phyloP scores from a whole-genome alignment of 192 early-diverging fungal species.

The Pilaira anomala region DNA sequence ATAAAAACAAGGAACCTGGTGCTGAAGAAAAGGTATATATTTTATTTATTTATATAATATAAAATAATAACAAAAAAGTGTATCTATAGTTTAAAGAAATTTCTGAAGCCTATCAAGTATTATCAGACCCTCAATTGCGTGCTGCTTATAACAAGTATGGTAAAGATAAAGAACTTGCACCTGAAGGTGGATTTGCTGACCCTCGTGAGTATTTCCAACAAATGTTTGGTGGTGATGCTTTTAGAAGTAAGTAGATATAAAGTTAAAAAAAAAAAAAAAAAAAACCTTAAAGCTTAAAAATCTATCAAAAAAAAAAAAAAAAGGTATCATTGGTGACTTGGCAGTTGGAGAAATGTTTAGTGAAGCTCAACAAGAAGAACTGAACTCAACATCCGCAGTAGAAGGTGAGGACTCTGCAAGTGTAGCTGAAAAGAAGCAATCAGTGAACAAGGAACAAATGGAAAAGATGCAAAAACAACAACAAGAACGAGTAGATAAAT shows the following conservation, averaged over 20 bases:
- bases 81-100: conserved; percentile 69
- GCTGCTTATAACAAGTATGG: conserved; percentile 83
- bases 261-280: conserved; percentile 3
- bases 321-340: conserved; percentile 84
- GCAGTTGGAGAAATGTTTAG: conserved; percentile 61
- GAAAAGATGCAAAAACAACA: conserved; percentile 51
- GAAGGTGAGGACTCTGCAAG: conserved; percentile 39
- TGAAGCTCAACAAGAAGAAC: conserved; percentile 33
- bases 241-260: conserved; percentile 24
- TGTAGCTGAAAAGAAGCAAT: conserved; percentile 31
- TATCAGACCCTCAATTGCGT: conserved; percentile 77
- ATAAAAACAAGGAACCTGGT: conserved; percentile 52
- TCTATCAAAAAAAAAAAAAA: conserved; percentile 1
- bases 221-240: conserved; percentile 89
- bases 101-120: conserved; percentile 86
- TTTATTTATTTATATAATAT: no score
- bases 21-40: conserved; percentile 66
- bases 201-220: conserved; percentile 81
- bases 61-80: not conserved
- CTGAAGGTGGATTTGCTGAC: conserved; percentile 58
- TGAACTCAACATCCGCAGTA: conserved; percentile 38
- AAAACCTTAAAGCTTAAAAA: not conserved
- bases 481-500: conserved; percentile 55
- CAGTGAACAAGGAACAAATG: conserved; percentile 47
- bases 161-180: conserved; percentile 48